Conservation (phyloP, 345 rosid genomes). For the Citrus maxima region DNA sequence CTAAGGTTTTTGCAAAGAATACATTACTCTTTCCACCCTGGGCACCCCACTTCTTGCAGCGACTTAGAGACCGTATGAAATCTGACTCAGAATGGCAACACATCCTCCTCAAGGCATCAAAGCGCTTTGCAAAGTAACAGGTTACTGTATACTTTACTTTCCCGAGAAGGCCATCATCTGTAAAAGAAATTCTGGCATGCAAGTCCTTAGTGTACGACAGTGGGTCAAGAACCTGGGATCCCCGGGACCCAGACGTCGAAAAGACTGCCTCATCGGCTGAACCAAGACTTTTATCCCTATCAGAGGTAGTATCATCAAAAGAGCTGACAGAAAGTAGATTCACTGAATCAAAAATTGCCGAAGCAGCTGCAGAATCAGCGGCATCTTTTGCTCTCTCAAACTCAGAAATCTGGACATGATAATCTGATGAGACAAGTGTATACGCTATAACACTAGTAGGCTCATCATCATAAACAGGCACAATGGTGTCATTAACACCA, state of each 20-base stretch:
- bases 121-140: slow-evolving; percentile 84
- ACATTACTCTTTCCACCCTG: slow-evolving; percentile 99
- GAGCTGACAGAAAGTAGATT: slow-evolving; percentile 50
- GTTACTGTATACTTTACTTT: slow-evolving; percentile 76
- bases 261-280: slow-evolving; percentile 55
- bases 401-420: slow-evolving; percentile 61
- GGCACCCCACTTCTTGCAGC: slow-evolving; percentile 99
- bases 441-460: slow-evolving; percentile 89
- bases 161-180: slow-evolving; percentile 67
- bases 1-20: slow-evolving; percentile 94
- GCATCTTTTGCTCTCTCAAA: slow-evolving; percentile 55
- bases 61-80: slow-evolving; percentile 84
- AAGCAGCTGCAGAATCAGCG: slow-evolving; percentile 35
- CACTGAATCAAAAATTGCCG: slow-evolving; percentile 54
- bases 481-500: slow-evolving; percentile 61
- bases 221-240: slow-evolving; percentile 55
- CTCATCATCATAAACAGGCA: slow-evolving; percentile 91
- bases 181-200: slow-evolving; percentile 76
- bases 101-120: slow-evolving; percentile 81
- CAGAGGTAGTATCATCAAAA: slow-evolving; percentile 46
- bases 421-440: slow-evolving; percentile 70
- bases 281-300: slow-evolving; percentile 41
- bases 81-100: slow-evolving; percentile 89
- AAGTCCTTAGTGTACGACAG: slow-evolving; percentile 52
- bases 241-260: slow-evolving; percentile 29